A percentile compares a stretch with the other conserved stretches of the same genome.
phyloP scores from a whole-genome alignment of 2,329 filamentous ascomycete species.

The Verticillium nubilum region DNA sequence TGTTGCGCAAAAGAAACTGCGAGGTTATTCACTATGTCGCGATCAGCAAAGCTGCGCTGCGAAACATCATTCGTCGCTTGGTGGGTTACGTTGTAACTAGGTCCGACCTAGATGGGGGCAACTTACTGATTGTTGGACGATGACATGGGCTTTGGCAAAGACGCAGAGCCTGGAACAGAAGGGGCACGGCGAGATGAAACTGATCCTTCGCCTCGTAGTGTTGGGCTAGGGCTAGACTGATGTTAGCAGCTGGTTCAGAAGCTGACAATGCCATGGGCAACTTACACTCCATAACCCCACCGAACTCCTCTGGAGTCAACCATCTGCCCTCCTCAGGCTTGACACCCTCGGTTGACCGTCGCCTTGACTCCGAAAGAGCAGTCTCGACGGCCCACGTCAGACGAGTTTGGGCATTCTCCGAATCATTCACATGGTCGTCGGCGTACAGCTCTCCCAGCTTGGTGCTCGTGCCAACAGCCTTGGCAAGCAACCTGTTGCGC shows the following conservation, averaged over 20 bases:
- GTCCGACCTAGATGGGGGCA: not conserved
- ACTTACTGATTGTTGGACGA: slow-evolving; percentile 69
- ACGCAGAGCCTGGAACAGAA: slow-evolving; percentile 80
- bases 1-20: slow-evolving; percentile 69
- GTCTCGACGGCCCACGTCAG: slow-evolving; percentile 80
- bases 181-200: slow-evolving; percentile 75
- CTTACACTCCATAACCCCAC: slow-evolving; percentile 65
- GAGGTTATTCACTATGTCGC: slow-evolving; percentile 68
- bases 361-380: slow-evolving; percentile 65
- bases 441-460: slow-evolving; percentile 84
- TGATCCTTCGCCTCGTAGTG: slow-evolving; percentile 70
- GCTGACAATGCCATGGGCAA: not conserved
- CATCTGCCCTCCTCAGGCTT: slow-evolving; percentile 67
- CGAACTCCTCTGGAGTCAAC: slow-evolving; percentile 66
- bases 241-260: slow-evolving; percentile 18
- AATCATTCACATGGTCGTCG: slow-evolving; percentile 67
- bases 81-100: not conserved
- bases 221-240: slow-evolving; percentile 58
- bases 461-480: slow-evolving; percentile 68
- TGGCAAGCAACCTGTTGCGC: slow-evolving; percentile 64
- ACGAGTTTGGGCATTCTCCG: slow-evolving; percentile 67
- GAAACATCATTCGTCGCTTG: not conserved
- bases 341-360: slow-evolving; percentile 61
- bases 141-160: slow-evolving; percentile 66
- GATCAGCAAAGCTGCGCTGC: slow-evolving; percentile 4